These are phyloP conservation scores for Saccharum officinarum DNA, from an alignment of 176 grass and related monocot genomes.

Conservation along the genomic window DNA sequence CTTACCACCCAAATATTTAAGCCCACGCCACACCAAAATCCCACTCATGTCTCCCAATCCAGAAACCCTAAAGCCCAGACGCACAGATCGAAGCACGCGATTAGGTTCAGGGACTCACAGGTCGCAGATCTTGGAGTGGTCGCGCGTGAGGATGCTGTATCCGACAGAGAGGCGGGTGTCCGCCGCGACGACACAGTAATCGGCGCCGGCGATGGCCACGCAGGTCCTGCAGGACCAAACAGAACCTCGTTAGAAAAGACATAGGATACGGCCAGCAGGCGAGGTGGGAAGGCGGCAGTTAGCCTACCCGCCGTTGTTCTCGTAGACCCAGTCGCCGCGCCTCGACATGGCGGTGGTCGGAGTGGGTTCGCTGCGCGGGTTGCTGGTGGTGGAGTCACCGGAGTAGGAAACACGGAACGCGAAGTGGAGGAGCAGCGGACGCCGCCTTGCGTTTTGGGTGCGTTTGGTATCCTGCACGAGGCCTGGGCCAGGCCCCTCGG, in stretches of 20 bases:
- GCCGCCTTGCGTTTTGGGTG: background rate
- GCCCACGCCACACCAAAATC: background rate
- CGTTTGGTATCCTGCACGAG: too few relatives aligned
- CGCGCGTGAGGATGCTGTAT: constrained; percentile 92
- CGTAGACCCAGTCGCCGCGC: constrained; percentile 94
- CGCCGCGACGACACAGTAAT: constrained; percentile 92
- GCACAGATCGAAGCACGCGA: constrained; percentile 38
- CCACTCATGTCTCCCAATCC: background rate
- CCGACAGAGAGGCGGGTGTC: constrained; percentile 92
- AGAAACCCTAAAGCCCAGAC: constrained; percentile 34
- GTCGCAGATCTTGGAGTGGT: constrained; percentile 98
- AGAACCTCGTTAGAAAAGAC: constrained; percentile 25
- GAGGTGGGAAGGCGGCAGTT: background rate
- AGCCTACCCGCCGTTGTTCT: constrained; percentile 98
- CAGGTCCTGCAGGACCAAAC: constrained; percentile 66
- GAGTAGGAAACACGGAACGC: constrained; percentile 28
- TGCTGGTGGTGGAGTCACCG: constrained; percentile 31
- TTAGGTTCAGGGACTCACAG: constrained; percentile 54
- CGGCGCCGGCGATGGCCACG: constrained; percentile 78
- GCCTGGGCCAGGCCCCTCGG: too few relatives aligned
- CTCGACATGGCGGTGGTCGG: constrained; percentile 71
- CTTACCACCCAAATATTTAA: background rate
- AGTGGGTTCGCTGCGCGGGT: constrained; percentile 1
- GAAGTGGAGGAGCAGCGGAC: constrained; percentile 5
- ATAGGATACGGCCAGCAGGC: background rate